These are phyloP conservation scores for Petrea volubilis DNA, from an alignment of 257 asterid species.

Conservation along the genomic window DNA sequence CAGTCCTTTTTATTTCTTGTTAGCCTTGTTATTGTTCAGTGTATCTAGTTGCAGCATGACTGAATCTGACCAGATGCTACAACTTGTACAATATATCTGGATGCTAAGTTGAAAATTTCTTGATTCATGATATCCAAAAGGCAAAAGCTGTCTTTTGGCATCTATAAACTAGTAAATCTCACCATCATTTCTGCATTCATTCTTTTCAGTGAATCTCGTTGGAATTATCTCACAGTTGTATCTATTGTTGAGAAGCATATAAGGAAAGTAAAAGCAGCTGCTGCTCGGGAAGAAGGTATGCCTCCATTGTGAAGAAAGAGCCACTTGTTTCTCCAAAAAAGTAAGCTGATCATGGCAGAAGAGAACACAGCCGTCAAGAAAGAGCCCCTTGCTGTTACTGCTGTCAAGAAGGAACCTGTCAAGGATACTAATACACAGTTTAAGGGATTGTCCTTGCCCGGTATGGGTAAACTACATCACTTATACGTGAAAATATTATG, in stretches of 20 bases:
- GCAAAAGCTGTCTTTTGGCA: not conserved
- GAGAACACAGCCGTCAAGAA: not conserved
- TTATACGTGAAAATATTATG: not conserved
- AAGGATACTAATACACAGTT: not conserved
- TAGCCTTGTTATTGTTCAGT: not conserved
- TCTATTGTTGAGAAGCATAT: not conserved
- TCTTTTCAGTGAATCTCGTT: not conserved
- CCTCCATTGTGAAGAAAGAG: not conserved
- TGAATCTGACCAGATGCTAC: not conserved
- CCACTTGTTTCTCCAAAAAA: not conserved
- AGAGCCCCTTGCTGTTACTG: not conserved
- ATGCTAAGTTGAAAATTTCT: not conserved
- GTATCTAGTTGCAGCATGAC: not conserved
- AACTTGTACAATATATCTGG: not conserved
- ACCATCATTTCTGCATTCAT: not conserved
- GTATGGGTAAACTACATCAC: not conserved
- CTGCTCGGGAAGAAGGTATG: not conserved
- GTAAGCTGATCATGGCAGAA: not conserved
- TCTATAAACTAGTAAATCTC: not conserved
- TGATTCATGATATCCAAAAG: not conserved
- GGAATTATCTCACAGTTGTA: not conserved
- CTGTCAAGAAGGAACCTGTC: not conserved
- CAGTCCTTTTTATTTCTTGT: not conserved
- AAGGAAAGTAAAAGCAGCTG: slow-evolving; percentile 8
- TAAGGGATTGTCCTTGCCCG: not conserved